Conservation (phyloP, 1,284 basidiomycete genomes). For the Polyporus tsugae region DNA sequence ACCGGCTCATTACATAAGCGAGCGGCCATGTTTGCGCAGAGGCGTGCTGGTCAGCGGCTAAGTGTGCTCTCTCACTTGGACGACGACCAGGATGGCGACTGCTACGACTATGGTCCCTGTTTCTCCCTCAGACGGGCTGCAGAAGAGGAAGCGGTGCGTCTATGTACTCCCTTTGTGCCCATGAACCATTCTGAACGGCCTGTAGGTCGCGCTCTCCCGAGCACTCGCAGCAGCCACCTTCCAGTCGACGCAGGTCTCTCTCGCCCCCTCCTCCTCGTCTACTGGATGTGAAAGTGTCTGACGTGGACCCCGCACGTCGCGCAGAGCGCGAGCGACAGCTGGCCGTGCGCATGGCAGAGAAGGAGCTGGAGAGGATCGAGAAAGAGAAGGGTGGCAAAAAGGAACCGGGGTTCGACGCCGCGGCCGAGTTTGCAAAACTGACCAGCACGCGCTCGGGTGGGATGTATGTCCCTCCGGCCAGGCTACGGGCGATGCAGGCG, state of each 20-base stretch:
- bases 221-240: slow-evolving; percentile 58
- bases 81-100: slow-evolving; percentile 54
- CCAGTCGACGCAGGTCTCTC: slow-evolving; percentile 67
- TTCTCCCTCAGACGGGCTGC: slow-evolving; percentile 44
- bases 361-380: slow-evolving; percentile 71
- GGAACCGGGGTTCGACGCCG: slow-evolving; percentile 61
- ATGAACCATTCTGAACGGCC: background rate
- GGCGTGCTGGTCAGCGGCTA: slow-evolving; percentile 15
- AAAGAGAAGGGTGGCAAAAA: slow-evolving; percentile 58
- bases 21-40: slow-evolving; percentile 19
- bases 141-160: slow-evolving; percentile 67
- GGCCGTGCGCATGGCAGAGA: slow-evolving; percentile 74
- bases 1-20: slow-evolving; percentile 22
- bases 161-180: background rate
- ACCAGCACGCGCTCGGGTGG: slow-evolving; percentile 87
- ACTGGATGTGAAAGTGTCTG: slow-evolving; percentile 64
- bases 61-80: slow-evolving; percentile 25
- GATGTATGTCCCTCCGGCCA: slow-evolving; percentile 96
- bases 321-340: slow-evolving; percentile 83
- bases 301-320: slow-evolving; percentile 81
- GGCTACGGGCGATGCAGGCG: slow-evolving; percentile 90
- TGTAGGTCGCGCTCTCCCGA: slow-evolving; percentile 58
- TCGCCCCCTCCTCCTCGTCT: slow-evolving; percentile 56
- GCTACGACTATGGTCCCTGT: slow-evolving; percentile 50
- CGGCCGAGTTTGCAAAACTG: slow-evolving; percentile 86